Percentiles rank a stretch among this genome's conserved stretches.
These are phyloP conservation scores for Stentor roeselii DNA, from an alignment of 73 alveolate species.

Conservation along the genomic window DNA sequence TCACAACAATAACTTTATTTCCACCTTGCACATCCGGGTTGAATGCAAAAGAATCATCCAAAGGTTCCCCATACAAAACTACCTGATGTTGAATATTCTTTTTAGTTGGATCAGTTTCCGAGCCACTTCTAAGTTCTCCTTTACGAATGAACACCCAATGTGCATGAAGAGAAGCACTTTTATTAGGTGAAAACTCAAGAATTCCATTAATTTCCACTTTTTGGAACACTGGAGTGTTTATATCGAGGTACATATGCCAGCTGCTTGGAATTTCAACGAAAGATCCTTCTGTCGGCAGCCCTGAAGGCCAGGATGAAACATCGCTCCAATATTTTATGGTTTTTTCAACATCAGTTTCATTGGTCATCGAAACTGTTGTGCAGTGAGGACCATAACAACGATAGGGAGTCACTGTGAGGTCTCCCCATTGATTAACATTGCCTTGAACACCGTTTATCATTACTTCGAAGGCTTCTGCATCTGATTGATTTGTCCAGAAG, in stretches of 20 bases:
- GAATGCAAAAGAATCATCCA: background rate
- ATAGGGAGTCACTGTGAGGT: background rate
- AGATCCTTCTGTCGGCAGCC: slow-evolving; percentile 11
- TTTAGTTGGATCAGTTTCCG: background rate
- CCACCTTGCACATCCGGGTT: slow-evolving; percentile 3
- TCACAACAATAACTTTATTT: slow-evolving; percentile 16
- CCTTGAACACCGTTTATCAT: background rate
- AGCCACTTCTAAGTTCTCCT: background rate
- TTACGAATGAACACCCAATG: background rate
- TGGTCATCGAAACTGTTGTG: background rate
- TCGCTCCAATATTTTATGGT: slow-evolving; percentile 1
- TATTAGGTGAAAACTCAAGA: background rate
- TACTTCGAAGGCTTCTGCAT: background rate
- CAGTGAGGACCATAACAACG: slow-evolving; percentile 13
- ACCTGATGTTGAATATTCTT: background rate
- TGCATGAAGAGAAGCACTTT: background rate
- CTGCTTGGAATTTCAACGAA: background rate
- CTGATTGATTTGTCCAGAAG: background rate
- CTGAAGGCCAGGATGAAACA: background rate
- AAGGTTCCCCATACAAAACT: background rate
- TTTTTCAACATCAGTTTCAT: background rate
- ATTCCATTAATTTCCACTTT: slow-evolving; percentile 7
- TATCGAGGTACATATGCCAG: slow-evolving; percentile 4
- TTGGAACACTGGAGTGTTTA: slow-evolving; percentile 1
- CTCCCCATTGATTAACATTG: background rate